Evolutionary conservation across 345 rosid species (phyloP), one percentile per base, ranked within the genome.

Genomic region (Xanthoceras sorbifolium): DNA sequence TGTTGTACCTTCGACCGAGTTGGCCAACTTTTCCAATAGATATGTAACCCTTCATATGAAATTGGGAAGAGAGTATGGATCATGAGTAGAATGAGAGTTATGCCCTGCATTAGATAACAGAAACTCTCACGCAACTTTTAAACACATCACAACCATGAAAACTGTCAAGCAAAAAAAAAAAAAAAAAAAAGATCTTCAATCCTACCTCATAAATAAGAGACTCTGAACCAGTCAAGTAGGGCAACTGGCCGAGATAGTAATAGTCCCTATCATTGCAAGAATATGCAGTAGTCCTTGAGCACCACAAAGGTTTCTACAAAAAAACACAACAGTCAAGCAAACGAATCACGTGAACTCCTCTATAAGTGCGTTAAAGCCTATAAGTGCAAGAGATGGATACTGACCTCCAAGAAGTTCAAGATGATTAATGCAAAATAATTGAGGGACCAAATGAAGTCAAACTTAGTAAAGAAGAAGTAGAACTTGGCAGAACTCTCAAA

Each of bases 261-360:
- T 90, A 92, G 1, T 85, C 94, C 66, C 94, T 89, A 71, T 92
- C 93, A 46, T 75, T 77, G 83, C 99, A 96, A 71, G 94, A 78
- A 77, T 90, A 76, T 28, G 79, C 75, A 75, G 87, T 67, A 62
- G 50, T 48, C 9, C 78, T 85, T 29, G 79, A 78, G 75, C 99
- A 96, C 98, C 98, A 96, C 76, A 96, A 72, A 59, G 99, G 98
- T 89, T 92, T 90, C 99, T 95, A 85, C 82, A 85, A 57, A n/a
- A 14, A 20, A 9, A 57, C 62, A 57, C 4, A 57, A 9, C 9
- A 55, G n/a, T 22, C n/a, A 55, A 40, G 46, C 46, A 36, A 40
- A 40, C 46, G 9, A 9, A 40, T 40, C 46, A 40, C 46, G 4
- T 4, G 2, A 32, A 32, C 36, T 32, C 36, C 36, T 32, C 2